phyloP scores from a whole-genome alignment of 1,284 basidiomycete genomes.

The Moniliophthora roreri region DNA sequence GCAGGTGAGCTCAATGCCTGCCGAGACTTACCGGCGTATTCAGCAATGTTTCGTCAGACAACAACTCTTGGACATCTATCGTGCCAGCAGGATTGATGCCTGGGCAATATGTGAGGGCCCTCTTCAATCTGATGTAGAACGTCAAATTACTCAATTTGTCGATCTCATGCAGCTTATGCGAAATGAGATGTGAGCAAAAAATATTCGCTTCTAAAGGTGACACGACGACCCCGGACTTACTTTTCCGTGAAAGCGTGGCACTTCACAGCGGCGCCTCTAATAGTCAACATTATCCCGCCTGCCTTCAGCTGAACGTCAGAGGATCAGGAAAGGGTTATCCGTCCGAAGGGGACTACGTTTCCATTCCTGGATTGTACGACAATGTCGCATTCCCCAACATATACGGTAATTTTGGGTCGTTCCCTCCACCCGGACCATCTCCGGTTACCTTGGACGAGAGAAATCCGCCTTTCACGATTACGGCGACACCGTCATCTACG shows the following conservation, averaged over 20 bases:
- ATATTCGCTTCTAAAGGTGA: background rate
- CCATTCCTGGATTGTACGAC: constrained; percentile 33
- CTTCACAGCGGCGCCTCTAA: constrained; percentile 35
- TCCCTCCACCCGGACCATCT: constrained; percentile 34
- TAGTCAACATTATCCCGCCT: constrained; percentile 39
- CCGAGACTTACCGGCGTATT: background rate
- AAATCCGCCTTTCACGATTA: constrained; percentile 14
- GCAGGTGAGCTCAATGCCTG: constrained; percentile 25
- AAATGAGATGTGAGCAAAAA: constrained; percentile 34
- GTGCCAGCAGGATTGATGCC: constrained; percentile 32
- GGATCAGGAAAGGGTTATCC: constrained; percentile 33
- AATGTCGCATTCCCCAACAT: constrained; percentile 34
- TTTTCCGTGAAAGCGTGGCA: constrained; percentile 28
- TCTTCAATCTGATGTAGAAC: constrained; percentile 1
- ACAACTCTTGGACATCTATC: constrained; percentile 33
- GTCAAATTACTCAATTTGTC: background rate
- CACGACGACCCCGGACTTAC: background rate
- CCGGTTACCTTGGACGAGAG: constrained; percentile 29
- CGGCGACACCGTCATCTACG: constrained; percentile 9
- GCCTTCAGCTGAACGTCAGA: constrained; percentile 35
- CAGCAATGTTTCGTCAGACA: constrained; percentile 22
- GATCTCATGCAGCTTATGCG: constrained; percentile 29
- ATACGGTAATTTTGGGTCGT: constrained; percentile 32
- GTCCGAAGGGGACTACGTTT: constrained; percentile 30
- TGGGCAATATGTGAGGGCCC: constrained; percentile 36